Percentiles rank a stretch among this genome's conserved stretches.
phyloP scores from a whole-genome alignment of 164 flowering plant species.

The Annona cherimola region DNA sequence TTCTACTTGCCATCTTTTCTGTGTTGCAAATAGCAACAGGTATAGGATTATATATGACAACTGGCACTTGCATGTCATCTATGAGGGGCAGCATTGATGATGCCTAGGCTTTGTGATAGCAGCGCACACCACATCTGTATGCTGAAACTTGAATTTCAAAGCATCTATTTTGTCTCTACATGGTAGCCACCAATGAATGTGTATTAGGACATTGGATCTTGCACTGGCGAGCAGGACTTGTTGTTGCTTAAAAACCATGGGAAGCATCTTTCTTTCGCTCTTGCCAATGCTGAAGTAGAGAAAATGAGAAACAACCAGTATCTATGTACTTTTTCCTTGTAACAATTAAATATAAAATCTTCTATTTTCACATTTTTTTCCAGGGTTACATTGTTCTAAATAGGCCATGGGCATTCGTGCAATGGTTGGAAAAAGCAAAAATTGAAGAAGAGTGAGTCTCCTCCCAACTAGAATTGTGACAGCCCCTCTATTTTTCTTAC shows the following conservation, averaged over 20 bases:
- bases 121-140: background rate
- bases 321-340: background rate
- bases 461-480: background rate
- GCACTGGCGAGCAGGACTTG: background rate
- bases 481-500: background rate
- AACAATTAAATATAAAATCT: background rate
- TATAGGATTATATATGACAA: background rate
- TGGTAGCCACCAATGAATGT: background rate
- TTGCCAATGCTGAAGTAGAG: background rate
- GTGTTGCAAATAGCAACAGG: background rate
- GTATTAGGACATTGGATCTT: background rate
- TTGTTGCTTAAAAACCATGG: background rate
- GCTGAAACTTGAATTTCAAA: background rate
- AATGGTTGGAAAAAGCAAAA: slow-evolving; percentile 83
- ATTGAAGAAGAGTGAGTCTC: slow-evolving; percentile 90
- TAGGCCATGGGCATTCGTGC: slow-evolving; percentile 99
- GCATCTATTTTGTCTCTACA: background rate
- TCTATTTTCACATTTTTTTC: slow-evolving; percentile 5
- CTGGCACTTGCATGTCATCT: background rate
- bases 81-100: no score
- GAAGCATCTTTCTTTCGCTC: background rate
- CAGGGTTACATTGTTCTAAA: slow-evolving; percentile 96
- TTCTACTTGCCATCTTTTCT: background rate
- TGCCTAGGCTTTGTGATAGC: background rate
- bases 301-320: background rate